phyloP scores from a whole-genome alignment of 2,329 filamentous ascomycete genomes.

The Raffaelea deltoideospora region DNA sequence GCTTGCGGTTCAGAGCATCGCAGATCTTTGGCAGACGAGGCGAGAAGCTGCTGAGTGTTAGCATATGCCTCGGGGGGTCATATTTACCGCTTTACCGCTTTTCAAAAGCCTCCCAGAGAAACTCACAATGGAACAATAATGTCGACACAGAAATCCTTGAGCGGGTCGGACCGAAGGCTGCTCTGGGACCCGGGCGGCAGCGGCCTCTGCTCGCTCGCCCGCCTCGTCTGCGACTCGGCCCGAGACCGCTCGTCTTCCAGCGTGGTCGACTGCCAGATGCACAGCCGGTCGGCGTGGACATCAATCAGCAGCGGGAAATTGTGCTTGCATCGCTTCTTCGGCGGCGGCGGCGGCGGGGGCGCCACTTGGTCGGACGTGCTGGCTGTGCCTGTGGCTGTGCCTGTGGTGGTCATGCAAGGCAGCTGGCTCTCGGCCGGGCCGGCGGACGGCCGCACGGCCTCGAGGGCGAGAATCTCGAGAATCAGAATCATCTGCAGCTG shows the following conservation, averaged over 20 bases:
- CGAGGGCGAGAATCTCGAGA: slow-evolving; percentile 60
- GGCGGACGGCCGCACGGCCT: slow-evolving; percentile 27
- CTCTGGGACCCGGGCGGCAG: slow-evolving; percentile 14
- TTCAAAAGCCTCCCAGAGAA: too few relatives aligned
- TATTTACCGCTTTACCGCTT: too few relatives aligned
- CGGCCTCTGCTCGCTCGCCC: slow-evolving; percentile 12
- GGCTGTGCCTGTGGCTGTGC: too few relatives aligned
- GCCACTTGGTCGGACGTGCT: too few relatives aligned
- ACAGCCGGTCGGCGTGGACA: slow-evolving; percentile 60
- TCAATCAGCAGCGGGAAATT: slow-evolving; percentile 54
- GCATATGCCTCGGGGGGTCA: neutral
- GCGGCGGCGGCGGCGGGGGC: slow-evolving; percentile 12
- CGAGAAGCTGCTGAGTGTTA: slow-evolving; percentile 46
- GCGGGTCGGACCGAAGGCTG: slow-evolving; percentile 39
- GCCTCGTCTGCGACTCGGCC: slow-evolving; percentile 29
- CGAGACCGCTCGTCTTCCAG: slow-evolving; percentile 38
- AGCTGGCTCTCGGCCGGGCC: slow-evolving; percentile 29
- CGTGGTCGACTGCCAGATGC: slow-evolving; percentile 70
- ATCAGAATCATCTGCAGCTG: slow-evolving; percentile 69
- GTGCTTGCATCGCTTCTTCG: slow-evolving; percentile 45
- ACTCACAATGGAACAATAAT: slow-evolving; percentile 66
- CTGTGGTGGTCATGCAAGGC: slow-evolving; percentile 27
- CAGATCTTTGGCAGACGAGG: slow-evolving; percentile 60
- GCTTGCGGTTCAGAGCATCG: slow-evolving; percentile 55
- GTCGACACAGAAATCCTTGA: slow-evolving; percentile 65